A percentile compares a stretch with the other conserved stretches of the same genome.
phyloP scores from a whole-genome alignment of 2,329 filamentous ascomycete genomes.

The Microsporum audouinii region DNA sequence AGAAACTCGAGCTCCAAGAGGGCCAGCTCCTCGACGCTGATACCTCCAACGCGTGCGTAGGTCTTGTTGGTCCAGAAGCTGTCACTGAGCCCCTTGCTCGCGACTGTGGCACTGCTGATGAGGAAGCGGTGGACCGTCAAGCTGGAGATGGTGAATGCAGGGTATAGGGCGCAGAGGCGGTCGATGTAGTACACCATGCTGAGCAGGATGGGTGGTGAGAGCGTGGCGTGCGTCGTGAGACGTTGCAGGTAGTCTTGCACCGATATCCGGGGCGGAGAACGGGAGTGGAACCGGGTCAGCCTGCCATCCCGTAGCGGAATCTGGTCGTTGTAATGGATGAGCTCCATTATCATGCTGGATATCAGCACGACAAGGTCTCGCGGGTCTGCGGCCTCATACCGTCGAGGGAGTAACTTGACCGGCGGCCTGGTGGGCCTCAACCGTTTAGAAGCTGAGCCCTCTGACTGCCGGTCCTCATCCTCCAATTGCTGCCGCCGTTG shows the following conservation, averaged over 20 bases:
- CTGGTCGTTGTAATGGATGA: slow-evolving; percentile 85
- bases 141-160: slow-evolving; percentile 90
- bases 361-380: slow-evolving; percentile 86
- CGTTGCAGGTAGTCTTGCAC: slow-evolving; percentile 88
- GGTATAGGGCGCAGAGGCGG: slow-evolving; percentile 79
- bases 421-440: slow-evolving; percentile 35
- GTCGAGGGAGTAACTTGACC: slow-evolving; percentile 47
- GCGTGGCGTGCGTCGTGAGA: slow-evolving; percentile 82
- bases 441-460: slow-evolving; percentile 35
- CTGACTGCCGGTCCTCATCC: slow-evolving; percentile 14
- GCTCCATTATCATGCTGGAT: slow-evolving; percentile 86
- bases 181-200: slow-evolving; percentile 99
- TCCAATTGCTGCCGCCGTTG: slow-evolving; percentile 16
- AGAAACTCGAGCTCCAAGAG: slow-evolving; percentile 88
- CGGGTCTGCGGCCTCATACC: slow-evolving; percentile 70
- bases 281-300: slow-evolving; percentile 88
- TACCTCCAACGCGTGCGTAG: slow-evolving; percentile 86
- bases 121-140: slow-evolving; percentile 94
- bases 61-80: slow-evolving; percentile 98
- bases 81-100: slow-evolving; percentile 89
- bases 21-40: slow-evolving; percentile 79
- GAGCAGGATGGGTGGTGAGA: slow-evolving; percentile 85
- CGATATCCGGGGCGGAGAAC: slow-evolving; percentile 80
- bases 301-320: slow-evolving; percentile 75
- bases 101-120: slow-evolving; percentile 89